Evolutionary conservation across 805 yeast genomes (phyloP), one percentile per base, ranked within the genome.

Genomic region (Brettanomyces anomalus): DNA sequence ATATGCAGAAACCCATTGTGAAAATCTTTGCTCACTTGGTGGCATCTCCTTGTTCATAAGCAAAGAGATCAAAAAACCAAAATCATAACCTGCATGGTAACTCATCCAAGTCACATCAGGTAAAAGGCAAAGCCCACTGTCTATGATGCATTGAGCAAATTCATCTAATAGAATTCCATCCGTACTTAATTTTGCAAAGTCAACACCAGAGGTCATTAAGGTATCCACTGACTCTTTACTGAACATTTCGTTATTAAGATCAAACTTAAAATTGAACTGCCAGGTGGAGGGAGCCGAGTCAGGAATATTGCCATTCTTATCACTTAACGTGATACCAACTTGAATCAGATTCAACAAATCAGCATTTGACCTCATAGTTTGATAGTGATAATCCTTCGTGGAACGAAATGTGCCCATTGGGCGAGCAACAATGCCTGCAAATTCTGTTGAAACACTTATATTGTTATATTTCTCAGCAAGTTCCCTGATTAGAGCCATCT

Each of bases 381-480:
- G 98, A 58, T 90, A 93, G 61, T 93, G 97, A 62, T 88, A 93
- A 61, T 93, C 97, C 19, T 83, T 73, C 14, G 93, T 85, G 2
- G 93, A 79, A 53, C 86, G 78, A 64, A 93, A 93, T 16, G 85
- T 78, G 16, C 98, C 98, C 46, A 93, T 85, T 14, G 98, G 98
- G 53, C 98, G 76, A 3, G 96, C 96, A 21, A 90, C 82, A 18
- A 94, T 85, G 0, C 98, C 98, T 0, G 96, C 96, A 57, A 93
- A 88, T 61, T 93, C 97, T 38, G 94, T 88, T 52, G 88, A 89
- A 45, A 88, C 74, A 3, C 85, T 74, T 20, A 83, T 74, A 50
- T 71, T 68, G 43, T 78, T 74, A 52, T 73, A 79, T 45, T 72
- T 73, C 42, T 68, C 74, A 35, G 79, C 68, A 26, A 82, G 67